phyloP scores from a whole-genome alignment of 306 rosid species.

The Acmispon strigosus region DNA sequence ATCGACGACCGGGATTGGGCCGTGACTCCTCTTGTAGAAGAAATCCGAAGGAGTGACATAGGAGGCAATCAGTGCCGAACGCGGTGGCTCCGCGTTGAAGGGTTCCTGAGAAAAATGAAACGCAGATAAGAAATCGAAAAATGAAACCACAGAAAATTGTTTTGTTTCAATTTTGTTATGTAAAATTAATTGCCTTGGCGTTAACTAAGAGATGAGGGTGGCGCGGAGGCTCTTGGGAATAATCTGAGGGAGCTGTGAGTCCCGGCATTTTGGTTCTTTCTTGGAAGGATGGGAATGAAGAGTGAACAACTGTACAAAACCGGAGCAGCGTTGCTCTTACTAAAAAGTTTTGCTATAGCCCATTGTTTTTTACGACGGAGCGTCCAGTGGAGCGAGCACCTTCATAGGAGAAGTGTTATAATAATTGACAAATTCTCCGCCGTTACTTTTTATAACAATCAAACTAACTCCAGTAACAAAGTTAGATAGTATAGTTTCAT shows the following conservation, averaged over 20 bases:
- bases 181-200: slow-evolving; percentile 27
- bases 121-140: background rate
- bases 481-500: too few species aligned
- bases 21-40: slow-evolving; percentile 92
- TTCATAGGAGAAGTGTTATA: too few species aligned
- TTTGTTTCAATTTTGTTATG: too few species aligned
- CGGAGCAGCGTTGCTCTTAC: background rate
- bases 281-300: background rate
- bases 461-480: too few species aligned
- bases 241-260: slow-evolving; percentile 29
- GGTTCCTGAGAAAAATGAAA: slow-evolving; percentile 49
- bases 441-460: too few species aligned
- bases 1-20: slow-evolving; percentile 70
- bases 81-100: slow-evolving; percentile 86
- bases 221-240: slow-evolving; percentile 37
- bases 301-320: background rate
- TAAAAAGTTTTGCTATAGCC: too few species aligned
- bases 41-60: slow-evolving; percentile 76
- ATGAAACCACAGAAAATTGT: background rate
- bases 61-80: slow-evolving; percentile 49
- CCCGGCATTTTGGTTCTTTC: slow-evolving; percentile 29
- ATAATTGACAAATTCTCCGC: too few species aligned
- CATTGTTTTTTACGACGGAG: too few species aligned
- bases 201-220: slow-evolving; percentile 26
- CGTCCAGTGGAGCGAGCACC: too few species aligned